These are phyloP conservation scores for Asterochloris erici DNA, from an alignment of 139 green algal species.

Conservation along the genomic window DNA sequence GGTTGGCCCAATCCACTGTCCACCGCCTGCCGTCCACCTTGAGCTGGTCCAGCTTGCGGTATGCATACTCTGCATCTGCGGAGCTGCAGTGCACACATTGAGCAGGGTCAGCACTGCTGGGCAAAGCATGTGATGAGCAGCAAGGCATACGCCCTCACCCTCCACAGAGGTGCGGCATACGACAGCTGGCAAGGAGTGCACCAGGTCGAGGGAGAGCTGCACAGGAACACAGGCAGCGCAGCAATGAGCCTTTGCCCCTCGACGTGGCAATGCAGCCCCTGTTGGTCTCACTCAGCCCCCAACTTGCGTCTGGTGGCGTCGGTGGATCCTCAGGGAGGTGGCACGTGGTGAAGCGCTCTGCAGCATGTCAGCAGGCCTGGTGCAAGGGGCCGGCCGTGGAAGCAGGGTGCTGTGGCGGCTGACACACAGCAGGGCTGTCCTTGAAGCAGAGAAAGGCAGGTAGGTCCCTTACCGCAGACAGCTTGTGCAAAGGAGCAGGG, in stretches of 20 bases:
- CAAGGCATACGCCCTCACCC: not conserved
- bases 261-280: no score
- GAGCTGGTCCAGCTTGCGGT: constrained; percentile 3
- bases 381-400: no score
- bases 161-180: not conserved
- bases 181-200: not conserved
- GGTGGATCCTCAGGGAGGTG: no score
- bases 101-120: not conserved
- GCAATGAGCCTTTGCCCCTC: not conserved
- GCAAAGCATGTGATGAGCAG: no score
- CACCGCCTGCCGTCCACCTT: constrained; percentile 4
- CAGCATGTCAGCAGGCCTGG: no score
- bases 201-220: constrained; percentile 4
- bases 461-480: constrained; percentile 1
- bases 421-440: no score
- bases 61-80: constrained; percentile 6
- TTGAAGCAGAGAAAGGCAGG: not conserved
- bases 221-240: not conserved
- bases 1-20: constrained; percentile 7
- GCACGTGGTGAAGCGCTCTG: no score
- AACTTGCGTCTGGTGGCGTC: no score
- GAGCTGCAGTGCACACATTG: not conserved
- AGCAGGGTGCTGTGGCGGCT: no score
- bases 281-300: no score
- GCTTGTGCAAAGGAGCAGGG: not conserved